Evolutionary conservation across 2,329 filamentous ascomycete genomes (phyloP).

Genomic region (Talaromyces sp.): DNA sequence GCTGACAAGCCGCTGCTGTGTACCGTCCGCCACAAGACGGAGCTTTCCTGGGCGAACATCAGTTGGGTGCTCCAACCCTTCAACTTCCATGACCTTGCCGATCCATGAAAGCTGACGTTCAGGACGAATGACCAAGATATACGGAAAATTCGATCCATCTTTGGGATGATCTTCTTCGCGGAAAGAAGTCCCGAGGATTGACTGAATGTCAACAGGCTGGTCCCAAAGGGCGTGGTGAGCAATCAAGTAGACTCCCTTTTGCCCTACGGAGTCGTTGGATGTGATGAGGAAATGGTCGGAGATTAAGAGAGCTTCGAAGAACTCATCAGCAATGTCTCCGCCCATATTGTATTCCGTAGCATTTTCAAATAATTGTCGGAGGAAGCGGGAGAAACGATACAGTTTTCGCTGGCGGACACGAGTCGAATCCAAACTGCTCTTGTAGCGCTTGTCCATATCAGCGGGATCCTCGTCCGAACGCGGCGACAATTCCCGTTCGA

Average conservation of each 20-base stretch:
- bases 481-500: constrained; percentile 83
- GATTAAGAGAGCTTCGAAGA: constrained; percentile 75
- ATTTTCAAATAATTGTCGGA: constrained; percentile 94
- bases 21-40: constrained; percentile 83
- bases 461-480: constrained; percentile 76
- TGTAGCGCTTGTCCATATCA: constrained; percentile 97
- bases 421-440: constrained; percentile 90
- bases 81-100: constrained; percentile 67
- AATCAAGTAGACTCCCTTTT: constrained; percentile 75
- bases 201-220: constrained; percentile 75
- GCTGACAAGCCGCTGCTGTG: constrained; percentile 69
- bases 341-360: constrained; percentile 88
- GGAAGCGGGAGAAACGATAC: constrained; percentile 86
- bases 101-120: constrained; percentile 78
- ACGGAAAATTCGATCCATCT: constrained; percentile 69
- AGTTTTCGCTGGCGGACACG: constrained; percentile 94
- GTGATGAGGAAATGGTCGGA: constrained; percentile 86
- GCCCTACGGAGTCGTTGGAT: constrained; percentile 60
- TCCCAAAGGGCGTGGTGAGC: constrained; percentile 75
- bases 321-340: constrained; percentile 64
- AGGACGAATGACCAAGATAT: constrained; percentile 78
- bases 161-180: constrained; percentile 66
- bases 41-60: constrained; percentile 85
- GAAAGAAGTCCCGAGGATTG: constrained; percentile 76
- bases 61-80: constrained; percentile 71